Conservation (phyloP, 352 stramenopile genomes). For the Globisporangium lucens region DNA sequence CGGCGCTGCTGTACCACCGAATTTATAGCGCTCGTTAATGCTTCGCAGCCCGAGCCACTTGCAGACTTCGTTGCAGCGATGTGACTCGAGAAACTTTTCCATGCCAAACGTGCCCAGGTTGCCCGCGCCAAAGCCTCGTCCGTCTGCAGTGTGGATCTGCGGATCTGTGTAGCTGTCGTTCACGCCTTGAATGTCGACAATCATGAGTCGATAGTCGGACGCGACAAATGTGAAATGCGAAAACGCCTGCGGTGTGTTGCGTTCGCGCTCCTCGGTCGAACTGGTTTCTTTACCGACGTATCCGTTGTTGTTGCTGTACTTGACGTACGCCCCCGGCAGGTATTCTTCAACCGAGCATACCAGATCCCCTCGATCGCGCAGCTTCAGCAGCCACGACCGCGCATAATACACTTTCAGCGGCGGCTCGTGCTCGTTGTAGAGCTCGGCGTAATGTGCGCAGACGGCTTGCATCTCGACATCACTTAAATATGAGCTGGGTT, state of each 20-base stretch:
- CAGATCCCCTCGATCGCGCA: conserved; percentile 54
- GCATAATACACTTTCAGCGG: conserved; percentile 82
- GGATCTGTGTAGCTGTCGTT: conserved; percentile 84
- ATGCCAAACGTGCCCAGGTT: conserved; percentile 85
- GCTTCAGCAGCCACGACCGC: conserved; percentile 74
- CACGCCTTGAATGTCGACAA: conserved; percentile 85
- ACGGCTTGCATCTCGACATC: conserved; percentile 89
- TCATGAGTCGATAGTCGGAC: conserved; percentile 82
- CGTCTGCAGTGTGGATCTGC: conserved; percentile 80
- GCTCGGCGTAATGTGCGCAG: conserved; percentile 78
- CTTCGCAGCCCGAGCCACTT: conserved; percentile 71
- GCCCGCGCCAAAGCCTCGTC: conserved; percentile 74
- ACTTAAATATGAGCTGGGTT: conserved; percentile 74
- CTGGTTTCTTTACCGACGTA: conserved; percentile 80
- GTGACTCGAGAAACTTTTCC: conserved; percentile 85
- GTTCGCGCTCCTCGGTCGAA: conserved; percentile 76
- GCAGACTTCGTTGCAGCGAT: conserved; percentile 87
- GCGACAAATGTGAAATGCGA: conserved; percentile 85
- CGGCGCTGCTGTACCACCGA: conserved; percentile 69
- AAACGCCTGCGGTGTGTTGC: conserved; percentile 82
- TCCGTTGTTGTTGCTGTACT: conserved; percentile 87
- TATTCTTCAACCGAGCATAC: conserved; percentile 82
- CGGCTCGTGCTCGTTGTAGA: conserved; percentile 86
- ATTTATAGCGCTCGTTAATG: conserved; percentile 79
- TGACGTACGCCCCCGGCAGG: conserved; percentile 75